A percentile compares a stretch with the other conserved stretches of the same genome.
Evolutionary conservation across 2,329 filamentous ascomycete genomes (phyloP).

Genomic region (Trichophyton benhamiae): DNA sequence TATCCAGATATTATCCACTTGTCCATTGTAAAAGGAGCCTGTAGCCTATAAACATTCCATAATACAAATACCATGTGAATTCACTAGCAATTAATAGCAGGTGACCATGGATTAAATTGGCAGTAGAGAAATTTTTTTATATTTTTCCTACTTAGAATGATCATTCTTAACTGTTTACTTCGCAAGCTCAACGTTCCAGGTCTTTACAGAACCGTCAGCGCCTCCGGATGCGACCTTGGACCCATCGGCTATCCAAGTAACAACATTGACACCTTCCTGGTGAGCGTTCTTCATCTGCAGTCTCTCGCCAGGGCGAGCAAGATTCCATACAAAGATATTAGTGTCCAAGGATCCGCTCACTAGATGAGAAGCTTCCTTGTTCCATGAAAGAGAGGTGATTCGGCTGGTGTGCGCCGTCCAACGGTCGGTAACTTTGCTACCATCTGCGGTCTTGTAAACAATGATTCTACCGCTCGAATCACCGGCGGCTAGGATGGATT

Average conservation of each 20-base stretch:
- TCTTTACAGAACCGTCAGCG: slow-evolving; percentile 79
- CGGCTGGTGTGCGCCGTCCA: slow-evolving; percentile 62
- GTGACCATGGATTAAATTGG: neutral
- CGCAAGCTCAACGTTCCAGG: slow-evolving; percentile 57
- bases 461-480: slow-evolving; percentile 77
- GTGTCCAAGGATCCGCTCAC: slow-evolving; percentile 82
- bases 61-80: too few relatives aligned
- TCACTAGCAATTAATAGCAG: too few relatives aligned
- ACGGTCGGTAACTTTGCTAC: slow-evolving; percentile 64
- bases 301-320: slow-evolving; percentile 68
- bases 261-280: slow-evolving; percentile 86
- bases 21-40: too few relatives aligned
- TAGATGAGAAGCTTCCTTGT: slow-evolving; percentile 58
- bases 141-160: neutral
- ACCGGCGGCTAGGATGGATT: slow-evolving; percentile 67
- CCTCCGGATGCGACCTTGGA: slow-evolving; percentile 64
- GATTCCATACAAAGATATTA: slow-evolving; percentile 83
- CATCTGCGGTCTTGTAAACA: slow-evolving; percentile 58
- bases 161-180: neutral
- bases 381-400: slow-evolving; percentile 63
- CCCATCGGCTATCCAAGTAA: slow-evolving; percentile 61
- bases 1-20: too few relatives aligned
- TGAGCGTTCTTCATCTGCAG: slow-evolving; percentile 80
- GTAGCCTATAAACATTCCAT: too few relatives aligned
- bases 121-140: neutral